Percentiles rank a stretch among this genome's conserved stretches.
phyloP scores from a whole-genome alignment of 176 grass and related monocot genomes.

The Echinochloa phyllopogon region DNA sequence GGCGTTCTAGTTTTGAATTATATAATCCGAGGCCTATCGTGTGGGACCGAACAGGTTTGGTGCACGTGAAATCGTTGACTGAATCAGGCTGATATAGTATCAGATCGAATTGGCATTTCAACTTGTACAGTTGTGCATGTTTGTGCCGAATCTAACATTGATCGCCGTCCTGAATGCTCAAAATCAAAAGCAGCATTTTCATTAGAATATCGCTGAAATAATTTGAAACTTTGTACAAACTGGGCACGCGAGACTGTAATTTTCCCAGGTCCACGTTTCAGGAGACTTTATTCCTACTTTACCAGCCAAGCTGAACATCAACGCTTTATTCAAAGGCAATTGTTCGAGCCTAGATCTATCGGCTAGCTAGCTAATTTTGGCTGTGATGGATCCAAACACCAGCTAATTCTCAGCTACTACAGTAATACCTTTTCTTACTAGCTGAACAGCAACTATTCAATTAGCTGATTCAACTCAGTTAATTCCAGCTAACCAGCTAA shows the following conservation, averaged over 20 bases:
- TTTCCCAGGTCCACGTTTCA: background rate
- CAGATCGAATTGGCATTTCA: background rate
- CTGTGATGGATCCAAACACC: no score
- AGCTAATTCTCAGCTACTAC: no score
- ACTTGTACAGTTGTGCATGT: background rate
- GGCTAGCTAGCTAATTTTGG: no score
- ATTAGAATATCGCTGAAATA: background rate
- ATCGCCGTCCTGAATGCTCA: background rate
- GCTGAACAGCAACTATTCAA: no score
- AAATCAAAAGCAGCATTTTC: background rate
- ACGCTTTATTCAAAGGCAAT: background rate
- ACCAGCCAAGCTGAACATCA: background rate
- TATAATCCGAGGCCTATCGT: background rate
- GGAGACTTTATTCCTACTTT: background rate
- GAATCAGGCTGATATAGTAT: background rate
- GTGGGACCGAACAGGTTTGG: background rate
- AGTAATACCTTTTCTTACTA: no score
- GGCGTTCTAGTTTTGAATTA: background rate
- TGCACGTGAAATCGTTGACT: background rate
- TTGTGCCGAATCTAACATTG: background rate
- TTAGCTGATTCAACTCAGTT: no score
- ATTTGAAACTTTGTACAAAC: background rate
- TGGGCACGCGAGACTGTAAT: background rate
- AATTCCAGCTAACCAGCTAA: no score
- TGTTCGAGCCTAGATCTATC: background rate